These are phyloP conservation scores for Escovopsis sp. DNA, from an alignment of 2,329 filamentous ascomycete species.

Conservation along the genomic window DNA sequence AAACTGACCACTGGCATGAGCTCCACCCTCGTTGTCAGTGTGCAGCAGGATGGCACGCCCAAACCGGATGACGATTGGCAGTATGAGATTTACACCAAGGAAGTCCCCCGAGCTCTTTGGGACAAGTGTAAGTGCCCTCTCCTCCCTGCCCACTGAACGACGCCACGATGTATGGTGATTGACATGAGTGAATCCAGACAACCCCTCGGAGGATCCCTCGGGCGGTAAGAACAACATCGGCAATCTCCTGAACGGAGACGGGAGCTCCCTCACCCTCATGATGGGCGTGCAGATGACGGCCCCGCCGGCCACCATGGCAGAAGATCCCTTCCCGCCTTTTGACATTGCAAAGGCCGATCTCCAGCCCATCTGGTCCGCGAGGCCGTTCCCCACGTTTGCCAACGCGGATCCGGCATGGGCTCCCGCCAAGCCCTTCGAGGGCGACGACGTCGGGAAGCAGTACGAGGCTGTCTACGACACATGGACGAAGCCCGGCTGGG, in stretches of 20 bases:
- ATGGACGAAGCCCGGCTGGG: neutral
- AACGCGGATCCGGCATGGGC: neutral
- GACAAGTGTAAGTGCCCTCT: constrained; percentile 2
- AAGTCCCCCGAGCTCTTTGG: constrained; percentile 2
- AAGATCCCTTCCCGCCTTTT: constrained; percentile 1
- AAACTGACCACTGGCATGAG: neutral
- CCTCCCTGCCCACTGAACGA: too few species aligned
- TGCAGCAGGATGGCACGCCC: constrained; percentile 1
- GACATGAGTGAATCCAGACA: neutral
- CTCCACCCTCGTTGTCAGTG: neutral
- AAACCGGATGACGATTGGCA: neutral
- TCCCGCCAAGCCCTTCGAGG: neutral
- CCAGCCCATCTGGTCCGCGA: neutral
- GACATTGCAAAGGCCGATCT: constrained; percentile 1
- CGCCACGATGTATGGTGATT: too few species aligned
- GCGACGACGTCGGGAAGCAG: neutral
- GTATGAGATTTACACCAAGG: constrained; percentile 1
- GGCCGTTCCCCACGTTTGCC: neutral
- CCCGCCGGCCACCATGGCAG: neutral
- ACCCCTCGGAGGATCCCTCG: neutral
- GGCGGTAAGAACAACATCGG: constrained; percentile 3
- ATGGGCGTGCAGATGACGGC: constrained; percentile 2
- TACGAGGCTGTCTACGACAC: neutral
- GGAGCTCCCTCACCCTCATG: neutral
- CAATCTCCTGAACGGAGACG: constrained; percentile 2